A percentile compares a stretch with the other conserved stretches of the same genome.
Conservation (phyloP, 192 early-diverging fungal species). For the Physocladia obscura region DNA sequence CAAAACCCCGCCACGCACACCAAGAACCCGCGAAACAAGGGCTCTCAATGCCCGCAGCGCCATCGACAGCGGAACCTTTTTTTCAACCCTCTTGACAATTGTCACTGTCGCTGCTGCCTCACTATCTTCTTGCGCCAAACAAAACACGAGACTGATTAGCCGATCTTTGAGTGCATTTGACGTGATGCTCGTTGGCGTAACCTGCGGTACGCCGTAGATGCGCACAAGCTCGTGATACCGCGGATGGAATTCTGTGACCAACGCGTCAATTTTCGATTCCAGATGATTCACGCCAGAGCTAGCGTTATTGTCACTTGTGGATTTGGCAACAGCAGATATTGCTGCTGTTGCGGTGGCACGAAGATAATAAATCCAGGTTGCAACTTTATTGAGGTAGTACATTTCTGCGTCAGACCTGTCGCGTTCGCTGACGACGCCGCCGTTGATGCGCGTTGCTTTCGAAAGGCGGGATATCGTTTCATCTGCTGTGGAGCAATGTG, state of each 20-base stretch:
- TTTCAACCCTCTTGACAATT: neutral
- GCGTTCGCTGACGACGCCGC: conserved; percentile 11
- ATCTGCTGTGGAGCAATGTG: conserved; percentile 2
- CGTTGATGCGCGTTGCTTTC: conserved; percentile 36
- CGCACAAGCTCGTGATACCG: conserved; percentile 30
- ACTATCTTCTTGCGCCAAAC: neutral
- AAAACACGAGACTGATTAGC: conserved; percentile 16
- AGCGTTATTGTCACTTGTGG: neutral
- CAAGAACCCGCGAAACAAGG: neutral
- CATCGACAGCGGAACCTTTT: conserved; percentile 2
- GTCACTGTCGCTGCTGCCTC: too few species aligned
- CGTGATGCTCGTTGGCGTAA: conserved; percentile 31
- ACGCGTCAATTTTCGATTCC: neutral
- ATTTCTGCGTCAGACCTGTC: conserved; percentile 40
- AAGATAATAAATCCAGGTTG: conserved; percentile 15
- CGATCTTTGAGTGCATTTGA: conserved; percentile 38
- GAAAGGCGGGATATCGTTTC: conserved; percentile 31
- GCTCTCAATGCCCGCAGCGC: neutral
- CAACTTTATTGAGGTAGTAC: conserved; percentile 34
- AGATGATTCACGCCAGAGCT: neutral
- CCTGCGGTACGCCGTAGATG: conserved; percentile 26
- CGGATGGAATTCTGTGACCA: conserved; percentile 33
- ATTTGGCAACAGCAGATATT: neutral
- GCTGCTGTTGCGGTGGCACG: neutral
- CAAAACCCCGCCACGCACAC: neutral